Conservation (phyloP, 2,329 filamentous ascomycete genomes). For the Talaromyces pinophilus region DNA sequence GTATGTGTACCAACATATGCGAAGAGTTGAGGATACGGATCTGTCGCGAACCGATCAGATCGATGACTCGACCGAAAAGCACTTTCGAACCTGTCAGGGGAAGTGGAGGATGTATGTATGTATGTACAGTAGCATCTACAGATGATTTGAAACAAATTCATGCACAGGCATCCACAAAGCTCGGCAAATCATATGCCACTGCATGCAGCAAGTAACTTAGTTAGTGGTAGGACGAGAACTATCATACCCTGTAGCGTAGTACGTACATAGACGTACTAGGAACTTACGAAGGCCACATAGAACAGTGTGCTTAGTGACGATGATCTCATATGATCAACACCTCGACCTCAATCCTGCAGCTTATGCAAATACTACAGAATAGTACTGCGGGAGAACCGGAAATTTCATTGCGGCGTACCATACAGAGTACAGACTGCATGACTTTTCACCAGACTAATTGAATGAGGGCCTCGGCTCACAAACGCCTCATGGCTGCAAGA, state of each 20-base stretch:
- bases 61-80: neutral
- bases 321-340: constrained; percentile 10
- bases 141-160: constrained; percentile 12
- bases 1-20: too few species aligned
- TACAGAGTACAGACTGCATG: neutral
- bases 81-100: constrained; percentile 6
- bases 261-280: neutral
- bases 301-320: neutral
- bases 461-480: neutral
- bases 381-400: neutral
- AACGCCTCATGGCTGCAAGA: neutral
- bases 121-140: constrained; percentile 11
- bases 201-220: constrained; percentile 3
- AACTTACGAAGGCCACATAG: neutral
- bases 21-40: neutral
- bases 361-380: neutral
- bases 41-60: neutral
- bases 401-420: neutral
- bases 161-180: constrained; percentile 12
- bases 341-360: neutral
- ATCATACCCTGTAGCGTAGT: neutral
- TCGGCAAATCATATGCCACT: constrained; percentile 13
- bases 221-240: neutral
- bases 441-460: neutral
- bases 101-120: constrained; percentile 3